Conservation (phyloP, 169 alveolate genomes). For the Sarcocystis neurona region DNA sequence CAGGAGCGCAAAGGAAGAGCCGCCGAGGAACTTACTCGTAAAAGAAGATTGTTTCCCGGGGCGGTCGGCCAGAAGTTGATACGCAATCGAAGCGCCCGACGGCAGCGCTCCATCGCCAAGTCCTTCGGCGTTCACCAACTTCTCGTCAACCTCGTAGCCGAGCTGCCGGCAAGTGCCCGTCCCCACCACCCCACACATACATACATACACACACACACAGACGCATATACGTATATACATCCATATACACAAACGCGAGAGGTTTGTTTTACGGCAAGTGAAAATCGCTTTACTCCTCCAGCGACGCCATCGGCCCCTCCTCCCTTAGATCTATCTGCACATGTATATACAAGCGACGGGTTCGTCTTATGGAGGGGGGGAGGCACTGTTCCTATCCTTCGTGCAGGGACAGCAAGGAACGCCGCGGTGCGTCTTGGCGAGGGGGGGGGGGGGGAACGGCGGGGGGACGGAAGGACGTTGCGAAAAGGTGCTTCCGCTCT, state of each 20-base stretch:
- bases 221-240: not conserved
- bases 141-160: slow-evolving; percentile 61
- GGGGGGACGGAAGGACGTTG: no score
- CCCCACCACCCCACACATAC: not conserved
- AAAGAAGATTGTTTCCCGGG: slow-evolving; percentile 58
- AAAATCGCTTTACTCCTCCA: no score
- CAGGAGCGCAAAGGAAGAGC: not conserved
- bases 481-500: no score
- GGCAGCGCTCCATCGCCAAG: slow-evolving; percentile 48
- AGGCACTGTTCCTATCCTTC: no score
- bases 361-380: no score
- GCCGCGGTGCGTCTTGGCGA: no score
- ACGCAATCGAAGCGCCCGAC: slow-evolving; percentile 62
- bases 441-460: no score
- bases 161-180: no score
- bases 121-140: not conserved
- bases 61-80: slow-evolving; percentile 64
- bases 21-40: slow-evolving; percentile 41
- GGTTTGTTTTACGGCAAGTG: not conserved
- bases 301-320: no score
- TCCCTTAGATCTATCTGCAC: no score
- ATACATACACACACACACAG: slow-evolving; percentile 6
- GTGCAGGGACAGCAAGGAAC: no score
- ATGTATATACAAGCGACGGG: no score
- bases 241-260: not conserved